Evolutionary conservation across 2,329 filamentous ascomycete species (phyloP).

Genomic region (Clonostachys rhizophaga): DNA sequence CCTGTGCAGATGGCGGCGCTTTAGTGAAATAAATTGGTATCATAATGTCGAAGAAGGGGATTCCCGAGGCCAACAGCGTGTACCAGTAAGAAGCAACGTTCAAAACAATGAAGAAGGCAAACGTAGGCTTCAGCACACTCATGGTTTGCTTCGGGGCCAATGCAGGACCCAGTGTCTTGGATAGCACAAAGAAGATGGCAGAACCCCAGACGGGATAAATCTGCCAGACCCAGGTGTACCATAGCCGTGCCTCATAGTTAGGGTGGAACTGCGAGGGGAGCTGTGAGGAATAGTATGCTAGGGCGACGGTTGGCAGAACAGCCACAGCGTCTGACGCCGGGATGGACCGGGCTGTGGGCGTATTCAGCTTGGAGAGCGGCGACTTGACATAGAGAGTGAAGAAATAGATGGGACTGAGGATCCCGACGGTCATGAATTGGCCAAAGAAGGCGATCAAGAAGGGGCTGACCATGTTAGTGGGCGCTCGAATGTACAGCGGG

Average conservation of each 20-base stretch:
- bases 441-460: conserved; percentile 9
- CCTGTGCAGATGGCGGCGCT: conserved; percentile 5
- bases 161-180: conserved; percentile 3
- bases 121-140: background rate
- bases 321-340: conserved; percentile 5
- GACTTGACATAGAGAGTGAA: conserved; percentile 6
- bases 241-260: conserved; percentile 12
- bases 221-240: conserved; percentile 24
- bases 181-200: background rate
- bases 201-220: conserved; percentile 17
- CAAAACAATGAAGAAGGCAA: conserved; percentile 1
- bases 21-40: conserved; percentile 13
- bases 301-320: conserved; percentile 8
- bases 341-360: conserved; percentile 3
- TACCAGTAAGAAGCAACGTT: conserved; percentile 12
- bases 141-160: background rate
- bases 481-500: background rate
- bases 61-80: conserved; percentile 1
- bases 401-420: conserved; percentile 10
- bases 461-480: conserved; percentile 5
- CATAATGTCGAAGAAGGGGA: conserved; percentile 7
- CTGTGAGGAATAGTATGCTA: conserved; percentile 11
- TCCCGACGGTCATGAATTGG: conserved; percentile 13
- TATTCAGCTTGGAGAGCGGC: conserved; percentile 8
- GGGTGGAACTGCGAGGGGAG: conserved; percentile 11